Evolutionary conservation across 148 eudicot genomes (phyloP).

Genomic region (Bassia scoparia): DNA sequence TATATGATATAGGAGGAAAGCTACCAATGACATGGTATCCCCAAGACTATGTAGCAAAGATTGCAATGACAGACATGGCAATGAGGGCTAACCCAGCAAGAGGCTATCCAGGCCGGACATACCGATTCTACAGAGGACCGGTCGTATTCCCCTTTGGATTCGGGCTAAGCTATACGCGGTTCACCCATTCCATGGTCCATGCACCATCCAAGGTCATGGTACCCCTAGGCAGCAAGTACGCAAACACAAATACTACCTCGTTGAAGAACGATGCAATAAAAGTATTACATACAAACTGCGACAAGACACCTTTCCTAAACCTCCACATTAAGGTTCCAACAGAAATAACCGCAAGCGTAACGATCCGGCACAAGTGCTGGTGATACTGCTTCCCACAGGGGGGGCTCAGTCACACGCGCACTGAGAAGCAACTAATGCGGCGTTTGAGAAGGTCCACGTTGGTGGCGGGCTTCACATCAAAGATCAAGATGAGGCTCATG

Average conservation of each 20-base stretch:
- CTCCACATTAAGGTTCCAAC: constrained; percentile 58
- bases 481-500: constrained; percentile 43
- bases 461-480: constrained; percentile 40
- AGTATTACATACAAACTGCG: constrained; percentile 57
- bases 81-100: constrained; percentile 38
- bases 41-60: constrained; percentile 49
- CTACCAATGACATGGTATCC: constrained; percentile 80
- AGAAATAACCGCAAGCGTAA: constrained; percentile 53
- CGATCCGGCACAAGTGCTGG: constrained; percentile 67
- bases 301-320: constrained; percentile 27
- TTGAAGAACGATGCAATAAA: constrained; percentile 36
- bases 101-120: constrained; percentile 63
- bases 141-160: constrained; percentile 55
- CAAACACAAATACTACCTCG: constrained; percentile 35
- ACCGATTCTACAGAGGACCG: constrained; percentile 53
- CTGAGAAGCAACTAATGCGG: constrained; percentile 50
- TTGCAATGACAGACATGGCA: constrained; percentile 58
- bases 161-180: constrained; percentile 68
- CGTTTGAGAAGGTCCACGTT: constrained; percentile 70
- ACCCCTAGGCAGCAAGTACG: constrained; percentile 29
- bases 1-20: constrained; percentile 55
- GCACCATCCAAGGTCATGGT: constrained; percentile 43
- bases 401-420: constrained; percentile 33
- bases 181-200: constrained; percentile 42
- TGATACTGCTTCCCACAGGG: constrained; percentile 47